A percentile compares a stretch with the other conserved stretches of the same genome.
Conservation (phyloP, 345 rosid species). For the Eucalyptus erythrocorys region DNA sequence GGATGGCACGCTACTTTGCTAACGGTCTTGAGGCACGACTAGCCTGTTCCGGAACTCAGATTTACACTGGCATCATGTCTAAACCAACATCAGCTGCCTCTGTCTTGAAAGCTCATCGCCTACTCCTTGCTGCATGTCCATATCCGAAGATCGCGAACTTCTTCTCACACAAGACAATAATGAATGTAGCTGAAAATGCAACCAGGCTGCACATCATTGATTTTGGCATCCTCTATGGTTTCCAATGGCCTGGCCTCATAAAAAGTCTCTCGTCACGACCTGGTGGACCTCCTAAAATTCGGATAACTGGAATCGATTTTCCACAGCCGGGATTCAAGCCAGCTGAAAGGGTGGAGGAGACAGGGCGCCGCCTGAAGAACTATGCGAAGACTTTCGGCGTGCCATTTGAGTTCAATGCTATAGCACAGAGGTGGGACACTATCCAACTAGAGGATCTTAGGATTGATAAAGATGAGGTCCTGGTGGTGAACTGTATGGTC, state of each 20-base stretch:
- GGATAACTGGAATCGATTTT: slow-evolving; percentile 44
- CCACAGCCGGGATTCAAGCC: slow-evolving; percentile 60
- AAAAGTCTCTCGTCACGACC: slow-evolving; percentile 24
- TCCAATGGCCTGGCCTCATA: slow-evolving; percentile 59
- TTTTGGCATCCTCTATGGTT: slow-evolving; percentile 50
- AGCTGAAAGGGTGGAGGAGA: slow-evolving; percentile 43
- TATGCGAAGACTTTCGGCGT: slow-evolving; percentile 39
- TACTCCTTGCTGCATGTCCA: slow-evolving; percentile 37
- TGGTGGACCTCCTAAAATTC: slow-evolving; percentile 42
- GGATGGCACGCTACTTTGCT: slow-evolving; percentile 31
- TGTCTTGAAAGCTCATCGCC: slow-evolving; percentile 39
- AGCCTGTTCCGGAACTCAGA: slow-evolving; percentile 35
- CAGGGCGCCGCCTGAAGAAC: slow-evolving; percentile 26
- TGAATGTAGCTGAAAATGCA: slow-evolving; percentile 31
- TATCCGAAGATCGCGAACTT: slow-evolving; percentile 30
- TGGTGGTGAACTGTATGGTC: slow-evolving; percentile 28
- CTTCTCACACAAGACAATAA: slow-evolving; percentile 34
- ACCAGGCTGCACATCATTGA: slow-evolving; percentile 41
- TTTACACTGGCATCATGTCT: slow-evolving; percentile 8
- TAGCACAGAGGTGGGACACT: slow-evolving; percentile 55
- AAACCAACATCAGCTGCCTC: slow-evolving; percentile 34
- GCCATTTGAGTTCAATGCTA: slow-evolving; percentile 41
- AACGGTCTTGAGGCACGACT: slow-evolving; percentile 35
- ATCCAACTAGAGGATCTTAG: slow-evolving; percentile 39
- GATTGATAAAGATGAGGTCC: slow-evolving; percentile 32